Evolutionary conservation across 1,284 basidiomycete genomes (phyloP).

Genomic region (Ustilago hordei): DNA sequence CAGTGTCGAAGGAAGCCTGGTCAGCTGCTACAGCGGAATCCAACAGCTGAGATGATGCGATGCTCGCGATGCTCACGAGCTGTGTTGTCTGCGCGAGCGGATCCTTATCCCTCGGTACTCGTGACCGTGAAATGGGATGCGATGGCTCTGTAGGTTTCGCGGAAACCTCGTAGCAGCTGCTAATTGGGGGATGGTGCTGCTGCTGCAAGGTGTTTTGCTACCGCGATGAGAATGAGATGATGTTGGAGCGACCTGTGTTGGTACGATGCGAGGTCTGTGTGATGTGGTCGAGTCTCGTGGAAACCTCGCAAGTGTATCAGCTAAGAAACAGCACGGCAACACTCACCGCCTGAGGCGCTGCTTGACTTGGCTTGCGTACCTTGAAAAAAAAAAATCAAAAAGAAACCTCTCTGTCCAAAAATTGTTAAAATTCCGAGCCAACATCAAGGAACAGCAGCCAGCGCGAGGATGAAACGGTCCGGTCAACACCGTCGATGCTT

Average conservation of each 20-base stretch:
- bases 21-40: background rate
- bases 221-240: background rate
- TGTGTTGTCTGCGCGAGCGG: background rate
- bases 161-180: background rate
- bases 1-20: background rate
- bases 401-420: background rate
- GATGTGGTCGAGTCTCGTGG: background rate
- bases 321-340: slow-evolving; percentile 2
- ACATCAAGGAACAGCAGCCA: background rate
- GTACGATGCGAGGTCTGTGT: slow-evolving; percentile 1
- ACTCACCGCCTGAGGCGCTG: background rate
- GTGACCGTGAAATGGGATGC: background rate
- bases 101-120: background rate
- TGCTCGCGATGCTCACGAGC: background rate
- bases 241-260: background rate
- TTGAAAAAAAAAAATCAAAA: background rate
- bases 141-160: background rate
- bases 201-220: background rate
- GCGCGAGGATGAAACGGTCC: background rate
- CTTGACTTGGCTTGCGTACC: background rate
- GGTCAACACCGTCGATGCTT: background rate
- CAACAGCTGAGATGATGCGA: background rate
- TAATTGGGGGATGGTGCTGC: background rate
- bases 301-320: slow-evolving; percentile 3
- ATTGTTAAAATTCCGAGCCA: background rate